Evolutionary conservation across 139 green algal species (phyloP), one percentile per base, ranked within the genome.

Genomic region (Eudorina sp.): DNA sequence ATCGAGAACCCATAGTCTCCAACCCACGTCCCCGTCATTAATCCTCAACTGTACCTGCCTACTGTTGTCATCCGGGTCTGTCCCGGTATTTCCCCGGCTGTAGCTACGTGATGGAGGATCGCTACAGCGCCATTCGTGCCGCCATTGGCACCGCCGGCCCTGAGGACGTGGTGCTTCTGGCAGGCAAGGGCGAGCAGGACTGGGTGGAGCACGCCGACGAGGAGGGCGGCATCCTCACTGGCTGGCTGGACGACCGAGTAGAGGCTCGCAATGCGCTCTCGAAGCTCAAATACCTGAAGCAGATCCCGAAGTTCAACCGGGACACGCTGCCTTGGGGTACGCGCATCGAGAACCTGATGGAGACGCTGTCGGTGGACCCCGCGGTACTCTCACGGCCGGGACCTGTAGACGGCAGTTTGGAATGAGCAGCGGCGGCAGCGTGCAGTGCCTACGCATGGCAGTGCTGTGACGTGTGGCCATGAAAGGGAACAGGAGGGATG

Each of bases 131-230:
- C 69, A 99, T 99, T 83, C 95, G 98, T 13, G 93, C 92, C 34
- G 98, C 98, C n/a, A 98, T 99, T 40, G 96, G 94, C 53, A 98
- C 97, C 51, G 98, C 97, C 6, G 84, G 92, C 16, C 68, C 92
- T 29, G 89, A 92, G 6, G 98, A 99, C 86, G 94, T 97, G 51
- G 94, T 98, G 23, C 79, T 99, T 29, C 96, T 99, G 40, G 94
- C 94, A 27, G 98, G 98, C 70, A 96, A 97, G 90, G 98, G 98
- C 13, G 84, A 97, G 40, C 45, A 94, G 58, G 97, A 99, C 90
- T 96, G 78, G 45, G 90, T 96, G 84, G 94, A 97, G 88, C 94
- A 95, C 53, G 93, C 89, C 51, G 92, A 93, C 60, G 88, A 88
- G 29, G 84, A 90, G 27, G 91, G 88, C 18, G 84, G 70, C 38